Evolutionary conservation across 345 rosid species (phyloP).

Genomic region (Theobroma cacao): DNA sequence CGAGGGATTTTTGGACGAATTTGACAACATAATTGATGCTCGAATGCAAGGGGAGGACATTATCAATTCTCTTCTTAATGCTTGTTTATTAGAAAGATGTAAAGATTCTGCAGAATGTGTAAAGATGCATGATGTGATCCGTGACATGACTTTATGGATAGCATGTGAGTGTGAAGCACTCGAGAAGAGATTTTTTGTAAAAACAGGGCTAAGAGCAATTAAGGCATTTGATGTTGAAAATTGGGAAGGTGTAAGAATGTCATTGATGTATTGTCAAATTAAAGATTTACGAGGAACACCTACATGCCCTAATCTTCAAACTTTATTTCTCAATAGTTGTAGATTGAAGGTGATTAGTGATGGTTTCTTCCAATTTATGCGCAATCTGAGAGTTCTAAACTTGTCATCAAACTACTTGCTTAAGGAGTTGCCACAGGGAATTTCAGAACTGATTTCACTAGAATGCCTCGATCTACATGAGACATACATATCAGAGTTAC

Average conservation of each 20-base stretch:
- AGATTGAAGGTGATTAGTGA: no score
- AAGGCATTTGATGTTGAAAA: background rate
- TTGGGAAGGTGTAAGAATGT: slow-evolving; percentile 1
- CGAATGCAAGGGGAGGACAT: no score
- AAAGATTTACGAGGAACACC: background rate
- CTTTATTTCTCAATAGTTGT: no score
- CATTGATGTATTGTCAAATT: background rate
- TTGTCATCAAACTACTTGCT: background rate
- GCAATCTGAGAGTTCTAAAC: no score
- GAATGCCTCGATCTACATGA: background rate
- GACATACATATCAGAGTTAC: background rate
- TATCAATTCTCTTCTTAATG: background rate
- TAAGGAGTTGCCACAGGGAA: background rate
- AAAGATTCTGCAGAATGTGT: background rate
- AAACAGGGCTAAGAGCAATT: background rate
- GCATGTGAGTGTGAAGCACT: no score
- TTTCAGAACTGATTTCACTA: slow-evolving; percentile 1
- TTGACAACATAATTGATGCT: no score
- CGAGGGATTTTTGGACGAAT: no score
- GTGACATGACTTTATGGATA: no score
- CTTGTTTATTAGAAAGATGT: no score
- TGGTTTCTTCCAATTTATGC: no score
- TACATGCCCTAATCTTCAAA: no score
- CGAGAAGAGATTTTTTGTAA: background rate
- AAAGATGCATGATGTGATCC: slow-evolving; percentile 12